Evolutionary conservation across 805 yeast species (phyloP).

Genomic region (Kluyveromyces dobzhanskii): DNA sequence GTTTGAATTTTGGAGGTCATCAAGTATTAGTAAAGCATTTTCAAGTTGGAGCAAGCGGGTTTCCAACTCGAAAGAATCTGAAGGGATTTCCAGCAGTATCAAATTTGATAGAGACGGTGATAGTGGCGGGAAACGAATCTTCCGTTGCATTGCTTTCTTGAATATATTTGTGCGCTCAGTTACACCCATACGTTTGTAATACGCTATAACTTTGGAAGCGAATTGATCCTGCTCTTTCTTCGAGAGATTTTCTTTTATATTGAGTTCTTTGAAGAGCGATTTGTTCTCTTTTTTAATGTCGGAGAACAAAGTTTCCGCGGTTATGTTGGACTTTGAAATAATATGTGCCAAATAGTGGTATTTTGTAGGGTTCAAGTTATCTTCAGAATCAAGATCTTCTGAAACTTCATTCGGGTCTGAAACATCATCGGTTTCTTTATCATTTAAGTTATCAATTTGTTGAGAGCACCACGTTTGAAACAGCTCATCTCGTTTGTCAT

Average conservation of each 20-base stretch:
- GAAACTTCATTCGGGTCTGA: slow-evolving; percentile 8
- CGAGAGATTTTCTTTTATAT: slow-evolving; percentile 16
- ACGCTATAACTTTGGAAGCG: slow-evolving; percentile 20
- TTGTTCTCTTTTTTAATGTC: slow-evolving; percentile 22
- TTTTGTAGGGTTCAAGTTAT: slow-evolving; percentile 19
- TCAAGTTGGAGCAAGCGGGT: slow-evolving; percentile 19
- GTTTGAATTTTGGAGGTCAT: slow-evolving; percentile 4
- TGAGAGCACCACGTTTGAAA: slow-evolving; percentile 41
- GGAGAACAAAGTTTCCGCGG: slow-evolving; percentile 16
- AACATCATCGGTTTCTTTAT: slow-evolving; percentile 10
- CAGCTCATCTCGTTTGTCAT: slow-evolving; percentile 29
- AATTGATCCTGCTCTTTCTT: slow-evolving; percentile 19
- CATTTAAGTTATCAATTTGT: neutral
- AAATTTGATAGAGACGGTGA: slow-evolving; percentile 4
- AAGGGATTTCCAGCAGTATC: slow-evolving; percentile 6
- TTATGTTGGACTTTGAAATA: slow-evolving; percentile 17
- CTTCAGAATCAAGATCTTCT: slow-evolving; percentile 9
- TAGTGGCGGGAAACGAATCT: slow-evolving; percentile 1
- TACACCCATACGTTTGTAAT: slow-evolving; percentile 18
- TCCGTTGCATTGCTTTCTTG: slow-evolving; percentile 6
- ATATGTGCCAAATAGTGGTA: slow-evolving; percentile 28
- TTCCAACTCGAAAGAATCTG: slow-evolving; percentile 15
- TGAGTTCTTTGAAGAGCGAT: slow-evolving; percentile 16
- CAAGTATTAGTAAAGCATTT: slow-evolving; percentile 10
- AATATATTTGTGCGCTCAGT: slow-evolving; percentile 15